These are phyloP conservation scores for Sporisorium iseilematis-ciliati DNA, from an alignment of 1,284 basidiomycete species.

Conservation along the genomic window DNA sequence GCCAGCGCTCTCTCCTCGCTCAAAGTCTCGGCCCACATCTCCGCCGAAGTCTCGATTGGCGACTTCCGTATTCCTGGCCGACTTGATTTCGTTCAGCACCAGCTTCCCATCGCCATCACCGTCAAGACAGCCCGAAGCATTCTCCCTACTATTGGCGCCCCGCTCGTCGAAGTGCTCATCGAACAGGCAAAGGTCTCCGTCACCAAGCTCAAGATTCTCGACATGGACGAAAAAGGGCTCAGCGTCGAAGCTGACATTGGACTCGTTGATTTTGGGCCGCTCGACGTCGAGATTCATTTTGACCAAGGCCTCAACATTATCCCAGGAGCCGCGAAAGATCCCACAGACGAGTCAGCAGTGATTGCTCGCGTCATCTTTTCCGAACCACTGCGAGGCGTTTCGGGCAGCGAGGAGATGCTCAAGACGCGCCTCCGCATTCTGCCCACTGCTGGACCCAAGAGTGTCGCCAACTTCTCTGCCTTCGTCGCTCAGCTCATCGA, in stretches of 20 bases:
- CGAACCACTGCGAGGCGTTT: slow-evolving; percentile 44
- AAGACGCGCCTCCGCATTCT: slow-evolving; percentile 39
- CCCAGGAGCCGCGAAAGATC: background rate
- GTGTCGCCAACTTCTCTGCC: slow-evolving; percentile 42
- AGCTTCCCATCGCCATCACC: slow-evolving; percentile 60
- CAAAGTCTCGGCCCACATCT: slow-evolving; percentile 52
- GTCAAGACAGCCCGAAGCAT: slow-evolving; percentile 52
- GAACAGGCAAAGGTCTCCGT: slow-evolving; percentile 54
- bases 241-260: slow-evolving; percentile 47
- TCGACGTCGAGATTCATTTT: slow-evolving; percentile 50
- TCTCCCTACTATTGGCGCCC: slow-evolving; percentile 51
- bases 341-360: slow-evolving; percentile 12
- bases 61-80: slow-evolving; percentile 52
- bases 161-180: slow-evolving; percentile 53
- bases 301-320: slow-evolving; percentile 42
- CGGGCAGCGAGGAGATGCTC: slow-evolving; percentile 29
- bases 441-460: slow-evolving; percentile 31
- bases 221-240: slow-evolving; percentile 58
- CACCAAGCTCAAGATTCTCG: slow-evolving; percentile 44
- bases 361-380: slow-evolving; percentile 41
- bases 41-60: slow-evolving; percentile 46
- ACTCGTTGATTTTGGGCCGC: slow-evolving; percentile 56
- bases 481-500: slow-evolving; percentile 53
- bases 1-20: slow-evolving; percentile 49
- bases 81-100: slow-evolving; percentile 52